A percentile compares a stretch with the other conserved stretches of the same genome.
Conservation (phyloP, 768 basidiomycete species). For the Naganishia vaughanmartiniae region DNA sequence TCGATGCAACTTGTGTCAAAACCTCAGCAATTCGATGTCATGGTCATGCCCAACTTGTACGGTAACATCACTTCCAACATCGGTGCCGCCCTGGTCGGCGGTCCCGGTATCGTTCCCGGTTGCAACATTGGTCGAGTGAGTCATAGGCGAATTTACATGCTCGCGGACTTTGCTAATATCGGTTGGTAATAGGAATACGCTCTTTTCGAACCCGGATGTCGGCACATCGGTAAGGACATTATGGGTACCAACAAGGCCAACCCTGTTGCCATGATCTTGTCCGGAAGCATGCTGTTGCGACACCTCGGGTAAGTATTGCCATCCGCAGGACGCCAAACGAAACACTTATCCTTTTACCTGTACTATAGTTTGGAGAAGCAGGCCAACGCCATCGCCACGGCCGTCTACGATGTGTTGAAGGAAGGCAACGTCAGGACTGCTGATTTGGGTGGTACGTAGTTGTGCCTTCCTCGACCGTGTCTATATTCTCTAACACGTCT, state of each 20-base stretch:
- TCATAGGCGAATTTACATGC: constrained; percentile 41
- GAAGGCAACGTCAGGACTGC: constrained; percentile 83
- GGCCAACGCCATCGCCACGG: constrained; percentile 87
- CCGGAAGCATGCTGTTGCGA: constrained; percentile 54
- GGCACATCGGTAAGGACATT: constrained; percentile 75
- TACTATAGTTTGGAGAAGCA: constrained; percentile 72
- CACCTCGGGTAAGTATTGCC: constrained; percentile 46
- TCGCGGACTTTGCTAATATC: neutral
- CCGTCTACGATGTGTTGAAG: constrained; percentile 89
- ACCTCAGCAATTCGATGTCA: constrained; percentile 95
- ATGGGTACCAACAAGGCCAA: constrained; percentile 56
- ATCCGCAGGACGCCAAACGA: neutral
- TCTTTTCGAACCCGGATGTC: constrained; percentile 96
- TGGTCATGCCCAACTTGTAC: constrained; percentile 83
- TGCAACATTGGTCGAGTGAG: constrained; percentile 89
- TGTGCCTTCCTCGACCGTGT: constrained; percentile 29
- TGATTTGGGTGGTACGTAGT: constrained; percentile 82
- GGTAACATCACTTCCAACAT: constrained; percentile 98
- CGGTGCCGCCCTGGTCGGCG: constrained; percentile 95
- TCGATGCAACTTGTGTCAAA: constrained; percentile 99
- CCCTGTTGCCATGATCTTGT: constrained; percentile 55
- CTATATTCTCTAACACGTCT: constrained; percentile 22
- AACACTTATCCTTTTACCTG: neutral
- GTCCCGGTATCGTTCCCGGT: constrained; percentile 95
- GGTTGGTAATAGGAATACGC: constrained; percentile 56